Evolutionary conservation across 2,329 filamentous ascomycete genomes (phyloP), one percentile per base, ranked within the genome.

Genomic region (Exutisphaerella laricina): DNA sequence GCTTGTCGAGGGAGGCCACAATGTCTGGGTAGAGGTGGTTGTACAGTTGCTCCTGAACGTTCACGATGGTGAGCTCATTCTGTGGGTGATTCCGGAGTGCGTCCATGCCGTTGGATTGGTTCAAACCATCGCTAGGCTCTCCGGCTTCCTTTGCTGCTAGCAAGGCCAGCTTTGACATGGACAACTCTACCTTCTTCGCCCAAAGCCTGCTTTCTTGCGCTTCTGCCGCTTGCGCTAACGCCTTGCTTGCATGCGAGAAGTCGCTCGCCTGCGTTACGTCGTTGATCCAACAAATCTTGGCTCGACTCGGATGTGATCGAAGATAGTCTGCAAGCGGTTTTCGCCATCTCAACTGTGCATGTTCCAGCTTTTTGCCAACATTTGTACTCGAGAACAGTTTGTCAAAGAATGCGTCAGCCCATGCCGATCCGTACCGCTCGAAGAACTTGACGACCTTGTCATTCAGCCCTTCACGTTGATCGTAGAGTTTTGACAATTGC

Each of bases 131-230:
- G 5, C 32, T 17, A n/a, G 36, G 22, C 18, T 38, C 34, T 13
- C 29, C 52, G 30, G 59, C 59, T 46, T 71, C 68, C 43, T 64
- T 71, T 28, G 80, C 78, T 12, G 86, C 86, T 52, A 96, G 67
- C 41, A 71, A 55, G 17, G 68, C 62, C n/a, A 98, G 74, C 66
- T 96, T 97, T 25, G 86, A 85, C 28, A 98, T 73, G 46, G 88
- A 94, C 18, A 97, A 71, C 65, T 97, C 85, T 23, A 95, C 85
- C 64, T 94, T 92, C 70, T 94, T 94, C 67, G 80, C 88, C 90
- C 90, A 97, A 3, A 92, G 68, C 55, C 89, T 84, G 39, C 79
- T 77, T 63, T 96, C 89, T 41, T 80, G 78, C 37, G 75, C 73
- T 14, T 82, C 69, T 0, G 86, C 88, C 14, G 89, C 73, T 5